These are phyloP conservation scores for Septoria petroselini DNA, from an alignment of 2,329 filamentous ascomycete species.

Conservation along the genomic window DNA sequence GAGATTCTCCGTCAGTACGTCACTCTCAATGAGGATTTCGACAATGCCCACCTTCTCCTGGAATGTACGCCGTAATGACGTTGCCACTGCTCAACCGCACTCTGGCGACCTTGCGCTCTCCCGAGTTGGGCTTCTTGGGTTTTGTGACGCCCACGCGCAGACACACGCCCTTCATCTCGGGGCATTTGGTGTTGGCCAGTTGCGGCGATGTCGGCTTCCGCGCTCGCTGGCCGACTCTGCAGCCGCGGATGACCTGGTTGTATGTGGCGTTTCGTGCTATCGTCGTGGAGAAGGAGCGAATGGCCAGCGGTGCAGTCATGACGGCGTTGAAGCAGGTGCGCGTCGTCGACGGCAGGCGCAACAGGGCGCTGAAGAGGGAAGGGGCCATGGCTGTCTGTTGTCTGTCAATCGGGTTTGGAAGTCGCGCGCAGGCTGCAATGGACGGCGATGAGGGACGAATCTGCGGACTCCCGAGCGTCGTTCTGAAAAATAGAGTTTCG, in stretches of 20 bases:
- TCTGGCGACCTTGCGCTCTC: conserved; percentile 91
- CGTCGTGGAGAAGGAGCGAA: conserved; percentile 42
- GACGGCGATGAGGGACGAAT: too few relatives aligned
- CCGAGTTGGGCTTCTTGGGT: conserved; percentile 98
- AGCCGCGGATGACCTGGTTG: conserved; percentile 60
- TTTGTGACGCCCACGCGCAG: conserved; percentile 89
- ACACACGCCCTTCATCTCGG: conserved; percentile 92
- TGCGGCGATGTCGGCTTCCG: conserved; percentile 88
- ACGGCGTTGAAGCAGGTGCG: conserved; percentile 28
- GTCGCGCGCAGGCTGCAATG: too few relatives aligned
- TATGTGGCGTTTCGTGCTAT: conserved; percentile 45
- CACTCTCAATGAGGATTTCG: background rate
- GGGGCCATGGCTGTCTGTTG: background rate
- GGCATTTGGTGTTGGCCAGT: conserved; percentile 59
- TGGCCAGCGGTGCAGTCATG: conserved; percentile 26
- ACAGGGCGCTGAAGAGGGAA: conserved; percentile 40
- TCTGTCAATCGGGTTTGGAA: too few relatives aligned
- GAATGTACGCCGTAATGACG: conserved; percentile 89
- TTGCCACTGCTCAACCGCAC: conserved; percentile 83
- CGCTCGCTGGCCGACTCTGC: conserved; percentile 72
- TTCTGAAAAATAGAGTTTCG: too few relatives aligned
- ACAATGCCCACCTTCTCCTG: conserved; percentile 68
- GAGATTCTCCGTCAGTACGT: background rate
- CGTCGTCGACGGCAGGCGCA: conserved; percentile 37
- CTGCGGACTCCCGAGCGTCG: too few relatives aligned